Evolutionary conservation across 192 early-diverging fungal species (phyloP).

Genomic region (Coemansia sp.): DNA sequence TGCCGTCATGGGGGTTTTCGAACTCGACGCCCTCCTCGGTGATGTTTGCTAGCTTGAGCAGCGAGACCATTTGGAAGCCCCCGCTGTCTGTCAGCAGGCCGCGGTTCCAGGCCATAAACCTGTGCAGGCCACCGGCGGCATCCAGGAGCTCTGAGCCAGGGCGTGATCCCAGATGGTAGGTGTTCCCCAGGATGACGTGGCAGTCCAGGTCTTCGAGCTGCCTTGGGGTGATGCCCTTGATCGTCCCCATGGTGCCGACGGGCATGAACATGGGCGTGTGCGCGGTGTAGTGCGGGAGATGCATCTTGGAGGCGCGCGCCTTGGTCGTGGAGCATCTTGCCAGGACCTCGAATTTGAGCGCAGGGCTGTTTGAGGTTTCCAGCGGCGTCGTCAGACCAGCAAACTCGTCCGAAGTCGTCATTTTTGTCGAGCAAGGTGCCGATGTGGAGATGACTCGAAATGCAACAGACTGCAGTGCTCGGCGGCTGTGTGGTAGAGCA

Average conservation of each 20-base stretch:
- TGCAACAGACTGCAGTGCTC: neutral
- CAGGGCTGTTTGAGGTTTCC: constrained; percentile 51
- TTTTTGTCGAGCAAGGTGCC: neutral
- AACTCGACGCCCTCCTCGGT: constrained; percentile 86
- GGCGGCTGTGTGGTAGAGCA: neutral
- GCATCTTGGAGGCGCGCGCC: constrained; percentile 69
- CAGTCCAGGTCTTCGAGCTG: constrained; percentile 73
- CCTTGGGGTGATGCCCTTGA: constrained; percentile 77
- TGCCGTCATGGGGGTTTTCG: constrained; percentile 77
- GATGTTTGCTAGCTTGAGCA: constrained; percentile 77
- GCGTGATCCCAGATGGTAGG: constrained; percentile 74
- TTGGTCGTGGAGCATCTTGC: constrained; percentile 81
- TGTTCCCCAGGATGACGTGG: constrained; percentile 85
- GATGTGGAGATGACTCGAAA: neutral
- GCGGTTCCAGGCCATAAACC: constrained; percentile 77
- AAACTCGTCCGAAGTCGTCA: constrained; percentile 36
- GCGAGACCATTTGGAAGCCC: constrained; percentile 89
- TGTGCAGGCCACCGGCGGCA: constrained; percentile 70
- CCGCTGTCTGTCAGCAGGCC: constrained; percentile 80
- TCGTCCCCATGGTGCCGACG: constrained; percentile 79
- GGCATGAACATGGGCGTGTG: constrained; percentile 88
- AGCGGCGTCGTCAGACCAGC: constrained; percentile 30
- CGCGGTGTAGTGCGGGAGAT: constrained; percentile 77
- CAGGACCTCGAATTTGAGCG: constrained; percentile 69
- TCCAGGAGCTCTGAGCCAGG: constrained; percentile 76